phyloP scores from a whole-genome alignment of 345 rosid species.

The Boechera divaricarpa region DNA sequence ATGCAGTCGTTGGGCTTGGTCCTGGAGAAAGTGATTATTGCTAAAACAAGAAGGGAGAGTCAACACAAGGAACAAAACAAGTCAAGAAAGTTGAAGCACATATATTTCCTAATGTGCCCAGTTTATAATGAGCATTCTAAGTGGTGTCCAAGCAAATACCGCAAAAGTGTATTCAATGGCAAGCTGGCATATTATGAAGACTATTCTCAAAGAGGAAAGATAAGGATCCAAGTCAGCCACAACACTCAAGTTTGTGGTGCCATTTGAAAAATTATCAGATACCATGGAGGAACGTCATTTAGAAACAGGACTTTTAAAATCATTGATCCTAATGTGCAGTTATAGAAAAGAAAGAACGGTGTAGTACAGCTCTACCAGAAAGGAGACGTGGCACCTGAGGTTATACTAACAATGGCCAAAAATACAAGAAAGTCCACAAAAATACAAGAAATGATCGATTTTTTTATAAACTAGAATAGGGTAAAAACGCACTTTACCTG shows the following conservation, averaged over 20 bases:
- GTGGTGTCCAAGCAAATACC: conserved; percentile 5
- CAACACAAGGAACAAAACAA: conserved; percentile 32
- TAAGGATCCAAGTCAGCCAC: background rate
- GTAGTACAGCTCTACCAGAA: conserved; percentile 23
- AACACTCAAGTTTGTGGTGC: conserved; percentile 17
- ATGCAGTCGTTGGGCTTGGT: conserved; percentile 41
- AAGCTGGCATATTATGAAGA: conserved; percentile 8
- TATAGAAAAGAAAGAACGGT: conserved; percentile 4
- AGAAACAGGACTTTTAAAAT: conserved; percentile 9
- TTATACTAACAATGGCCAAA: conserved; percentile 28
- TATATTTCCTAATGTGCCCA: conserved; percentile 20
- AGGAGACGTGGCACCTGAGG: background rate
- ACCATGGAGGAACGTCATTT: background rate
- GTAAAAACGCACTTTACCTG: conserved; percentile 63
- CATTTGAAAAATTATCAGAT: background rate
- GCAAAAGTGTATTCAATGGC: conserved; percentile 10
- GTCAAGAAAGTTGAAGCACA: conserved; percentile 16
- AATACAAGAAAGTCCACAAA: background rate
- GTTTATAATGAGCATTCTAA: background rate
- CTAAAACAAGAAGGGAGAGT: conserved; percentile 39
- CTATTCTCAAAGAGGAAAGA: conserved; percentile 7
- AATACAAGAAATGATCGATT: conserved; percentile 12
- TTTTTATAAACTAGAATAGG: conserved; percentile 3
- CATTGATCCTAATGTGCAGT: conserved; percentile 18
- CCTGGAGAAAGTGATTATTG: conserved; percentile 27